These are phyloP conservation scores for Chrysopogon serrulatus DNA, from an alignment of 176 grass and related monocot species.

Conservation along the genomic window DNA sequence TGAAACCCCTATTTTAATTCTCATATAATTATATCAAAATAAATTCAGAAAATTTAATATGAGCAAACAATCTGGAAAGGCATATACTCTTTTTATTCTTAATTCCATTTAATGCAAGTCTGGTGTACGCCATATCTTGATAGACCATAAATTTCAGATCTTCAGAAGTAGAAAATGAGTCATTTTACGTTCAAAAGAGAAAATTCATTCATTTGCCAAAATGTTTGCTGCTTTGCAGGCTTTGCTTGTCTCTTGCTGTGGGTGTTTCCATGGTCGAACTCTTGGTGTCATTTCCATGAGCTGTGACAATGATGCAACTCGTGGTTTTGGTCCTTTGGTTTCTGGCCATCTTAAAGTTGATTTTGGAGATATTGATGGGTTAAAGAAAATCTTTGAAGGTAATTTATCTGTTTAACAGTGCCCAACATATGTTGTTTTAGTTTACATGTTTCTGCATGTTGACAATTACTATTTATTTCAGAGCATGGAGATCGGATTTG, in stretches of 20 bases:
- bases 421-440: background rate
- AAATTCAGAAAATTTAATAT: background rate
- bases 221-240: slow-evolving; percentile 49
- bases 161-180: background rate
- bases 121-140: background rate
- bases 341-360: slow-evolving; percentile 97
- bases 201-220: background rate
- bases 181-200: background rate
- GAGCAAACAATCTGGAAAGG: background rate
- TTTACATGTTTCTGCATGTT: slow-evolving; percentile 2
- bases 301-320: slow-evolving; percentile 96
- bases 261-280: slow-evolving; percentile 93
- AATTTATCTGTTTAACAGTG: background rate
- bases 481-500: slow-evolving; percentile 77
- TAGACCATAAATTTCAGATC: background rate
- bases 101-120: background rate
- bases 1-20: background rate
- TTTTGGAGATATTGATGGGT: slow-evolving; percentile 78
- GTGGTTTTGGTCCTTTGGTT: slow-evolving; percentile 88
- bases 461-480: slow-evolving; percentile 39
- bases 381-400: slow-evolving; percentile 87
- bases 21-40: background rate
- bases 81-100: background rate
- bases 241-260: slow-evolving; percentile 92
- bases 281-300: slow-evolving; percentile 95